Base-by-base conservation (phyloP, 2,329 filamentous ascomycete species). In the Parastagonospora avenae region DNA sequence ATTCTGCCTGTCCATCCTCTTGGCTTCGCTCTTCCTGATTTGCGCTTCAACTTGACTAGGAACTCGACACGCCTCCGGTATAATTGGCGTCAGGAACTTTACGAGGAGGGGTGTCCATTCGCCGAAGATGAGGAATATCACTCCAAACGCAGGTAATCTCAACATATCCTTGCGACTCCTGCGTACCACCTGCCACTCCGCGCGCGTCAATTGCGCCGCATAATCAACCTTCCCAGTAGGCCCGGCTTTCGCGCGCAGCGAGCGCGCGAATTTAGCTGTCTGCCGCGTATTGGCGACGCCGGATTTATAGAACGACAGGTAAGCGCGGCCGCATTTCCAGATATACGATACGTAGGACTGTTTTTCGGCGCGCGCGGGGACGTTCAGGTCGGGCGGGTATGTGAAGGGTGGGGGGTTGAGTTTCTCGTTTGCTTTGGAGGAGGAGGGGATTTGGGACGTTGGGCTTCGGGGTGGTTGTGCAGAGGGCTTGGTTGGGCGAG, bases 61-160 rank as follows among this genome's bases (percentile, higher is more conserved):
- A 51, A 97, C 89, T 9, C 91, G 84, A 72, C 93, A 97, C 0
- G 91, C 88, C 62, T 85, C 85, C 0, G 93, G 93, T 24, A 96
- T 89, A 16, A 91, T 78, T 15, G 86, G 85, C 0, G 82, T 82
- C 24, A 96, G 77, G 29, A 85, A 82, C 6, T 92, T 77, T 1
- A 96, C 88, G 5, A 95, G 75, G 5, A 97, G 68, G 0, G 92
- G 91, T 1, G 92, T 90, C 75, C 96, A 88, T 74, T 97, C 93
- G 24, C 92, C 93, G 69, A 89, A 90, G 12, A 96, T 56, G 1
- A 93, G 64, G 6, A 96, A 80, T 42, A 97, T 77, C 2, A 96
- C 54, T 0, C 79, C 86, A 70, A 99, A 97, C 1, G 89, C 73
- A 0, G 92, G 91, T 45, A 97, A 79, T 19, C 91, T 86, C n/a